Percentiles rank a stretch among this genome's conserved stretches.
Conservation (phyloP, 2,329 filamentous ascomycete species). For the Phoma sp. region DNA sequence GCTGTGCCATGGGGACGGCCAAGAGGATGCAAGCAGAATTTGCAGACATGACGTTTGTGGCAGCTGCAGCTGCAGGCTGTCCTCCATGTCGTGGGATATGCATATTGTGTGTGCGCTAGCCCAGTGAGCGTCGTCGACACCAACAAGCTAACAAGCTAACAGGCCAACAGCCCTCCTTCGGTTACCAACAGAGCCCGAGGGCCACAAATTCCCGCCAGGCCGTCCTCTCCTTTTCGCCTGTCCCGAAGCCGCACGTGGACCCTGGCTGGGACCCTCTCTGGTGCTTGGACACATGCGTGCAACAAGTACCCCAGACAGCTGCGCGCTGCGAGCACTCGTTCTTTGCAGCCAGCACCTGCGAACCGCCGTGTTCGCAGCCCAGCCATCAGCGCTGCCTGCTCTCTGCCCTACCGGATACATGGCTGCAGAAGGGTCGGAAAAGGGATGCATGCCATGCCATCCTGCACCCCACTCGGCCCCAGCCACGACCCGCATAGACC, state of each 20-base stretch:
- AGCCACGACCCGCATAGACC: slow-evolving; percentile 23
- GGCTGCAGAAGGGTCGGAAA: slow-evolving; percentile 29
- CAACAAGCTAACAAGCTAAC: too few relatives aligned
- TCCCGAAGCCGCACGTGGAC: slow-evolving; percentile 27
- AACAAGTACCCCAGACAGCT: slow-evolving; percentile 3
- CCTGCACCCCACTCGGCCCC: slow-evolving; percentile 31
- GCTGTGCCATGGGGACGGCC: neutral
- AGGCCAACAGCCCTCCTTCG: slow-evolving; percentile 7
- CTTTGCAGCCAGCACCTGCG: slow-evolving; percentile 23
- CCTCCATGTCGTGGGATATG: slow-evolving; percentile 4
- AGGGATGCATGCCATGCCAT: slow-evolving; percentile 28
- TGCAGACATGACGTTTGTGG: slow-evolving; percentile 20
- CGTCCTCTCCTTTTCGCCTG: slow-evolving; percentile 20
- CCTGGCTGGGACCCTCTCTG: slow-evolving; percentile 18
- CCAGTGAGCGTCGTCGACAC: slow-evolving; percentile 10
- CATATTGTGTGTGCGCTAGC: slow-evolving; percentile 6
- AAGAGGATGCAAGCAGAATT: slow-evolving; percentile 4
- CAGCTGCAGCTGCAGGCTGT: slow-evolving; percentile 17
- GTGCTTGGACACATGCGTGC: slow-evolving; percentile 9
- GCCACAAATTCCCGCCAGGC: slow-evolving; percentile 19
- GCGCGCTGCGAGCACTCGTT: slow-evolving; percentile 4
- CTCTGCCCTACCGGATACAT: slow-evolving; percentile 17
- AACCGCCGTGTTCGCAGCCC: slow-evolving; percentile 31
- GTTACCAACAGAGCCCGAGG: slow-evolving; percentile 11
- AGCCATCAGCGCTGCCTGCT: slow-evolving; percentile 2